Conservation (phyloP, 352 stramenopile genomes). For the Phytophthora multivora region DNA sequence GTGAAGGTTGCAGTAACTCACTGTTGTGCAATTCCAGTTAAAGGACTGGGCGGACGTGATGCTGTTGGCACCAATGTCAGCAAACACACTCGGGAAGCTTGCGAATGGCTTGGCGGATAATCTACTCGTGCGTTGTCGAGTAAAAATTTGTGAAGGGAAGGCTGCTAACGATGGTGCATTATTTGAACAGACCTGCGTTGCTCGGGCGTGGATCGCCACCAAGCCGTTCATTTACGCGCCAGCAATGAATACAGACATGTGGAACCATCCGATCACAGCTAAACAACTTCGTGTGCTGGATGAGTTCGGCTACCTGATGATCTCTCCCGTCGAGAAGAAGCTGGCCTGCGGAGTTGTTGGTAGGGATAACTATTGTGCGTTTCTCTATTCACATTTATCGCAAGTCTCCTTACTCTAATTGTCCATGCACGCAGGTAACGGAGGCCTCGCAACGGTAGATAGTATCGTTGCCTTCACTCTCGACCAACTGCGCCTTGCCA, state of each 20-base stretch:
- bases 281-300: constrained; percentile 69
- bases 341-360: constrained; percentile 95
- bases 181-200: constrained; percentile 80
- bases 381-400: constrained; percentile 28
- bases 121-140: constrained; percentile 71
- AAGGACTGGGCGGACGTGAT: constrained; percentile 96
- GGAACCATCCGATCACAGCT: constrained; percentile 93
- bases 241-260: constrained; percentile 99
- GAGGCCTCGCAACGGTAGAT: constrained; percentile 70
- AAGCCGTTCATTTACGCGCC: constrained; percentile 95
- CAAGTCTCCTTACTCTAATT: constrained; percentile 10
- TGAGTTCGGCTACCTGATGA: constrained; percentile 77
- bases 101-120: constrained; percentile 95
- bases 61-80: constrained; percentile 88
- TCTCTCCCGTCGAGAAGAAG: constrained; percentile 91
- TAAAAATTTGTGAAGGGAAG: not conserved
- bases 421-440: constrained; percentile 46
- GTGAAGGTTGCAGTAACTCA: not conserved
- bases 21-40: constrained; percentile 50
- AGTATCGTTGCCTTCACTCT: constrained; percentile 50
- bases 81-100: constrained; percentile 92
- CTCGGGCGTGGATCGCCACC: constrained; percentile 91
- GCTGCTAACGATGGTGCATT: constrained; percentile 8
- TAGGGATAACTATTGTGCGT: constrained; percentile 28
- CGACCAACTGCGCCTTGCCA: constrained; percentile 26